Percentiles rank a stretch among this genome's conserved stretches.
Conservation (phyloP, 2,329 filamentous ascomycete genomes). For the Biscogniauxia sp. region DNA sequence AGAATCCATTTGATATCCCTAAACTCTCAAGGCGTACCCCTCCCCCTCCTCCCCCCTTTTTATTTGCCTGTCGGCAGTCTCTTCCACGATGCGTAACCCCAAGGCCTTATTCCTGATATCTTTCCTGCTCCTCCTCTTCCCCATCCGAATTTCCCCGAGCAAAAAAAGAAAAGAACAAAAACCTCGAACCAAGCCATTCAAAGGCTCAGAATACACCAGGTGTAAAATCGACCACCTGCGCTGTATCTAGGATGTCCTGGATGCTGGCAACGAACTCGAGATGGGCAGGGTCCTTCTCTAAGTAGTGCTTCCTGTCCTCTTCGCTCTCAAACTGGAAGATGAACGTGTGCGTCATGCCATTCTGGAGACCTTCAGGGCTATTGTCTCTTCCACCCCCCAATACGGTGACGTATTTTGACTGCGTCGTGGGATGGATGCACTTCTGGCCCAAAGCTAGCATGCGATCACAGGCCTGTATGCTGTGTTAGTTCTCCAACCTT, state of each 20-base stretch:
- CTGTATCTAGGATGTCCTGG: slow-evolving; percentile 46
- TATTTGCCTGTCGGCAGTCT: too few relatives aligned
- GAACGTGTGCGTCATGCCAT: slow-evolving; percentile 64
- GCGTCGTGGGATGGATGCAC: slow-evolving; percentile 59
- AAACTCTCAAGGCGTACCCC: too few relatives aligned
- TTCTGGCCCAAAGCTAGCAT: slow-evolving; percentile 49
- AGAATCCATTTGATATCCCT: too few relatives aligned
- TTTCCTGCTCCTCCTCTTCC: too few relatives aligned
- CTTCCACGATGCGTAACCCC: too few relatives aligned
- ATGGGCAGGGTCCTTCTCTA: slow-evolving; percentile 61
- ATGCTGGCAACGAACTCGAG: slow-evolving; percentile 53
- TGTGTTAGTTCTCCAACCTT: slow-evolving; percentile 2
- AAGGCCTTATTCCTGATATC: too few relatives aligned
- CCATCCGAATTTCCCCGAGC: too few relatives aligned
- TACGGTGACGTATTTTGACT: slow-evolving; percentile 57
- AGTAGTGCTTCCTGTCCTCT: slow-evolving; percentile 66
- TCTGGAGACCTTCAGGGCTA: slow-evolving; percentile 60
- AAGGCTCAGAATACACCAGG: slow-evolving; percentile 31
- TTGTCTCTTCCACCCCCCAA: slow-evolving; percentile 59
- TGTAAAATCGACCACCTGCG: slow-evolving; percentile 58
- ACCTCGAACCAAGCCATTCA: too few relatives aligned
- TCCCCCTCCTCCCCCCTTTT: too few relatives aligned
- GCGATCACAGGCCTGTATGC: slow-evolving; percentile 28
- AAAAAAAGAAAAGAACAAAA: too few relatives aligned
- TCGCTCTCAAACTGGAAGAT: slow-evolving; percentile 62